phyloP scores from a whole-genome alignment of 2,329 filamentous ascomycete species.

The Parasarocladium wereldwijsianum region DNA sequence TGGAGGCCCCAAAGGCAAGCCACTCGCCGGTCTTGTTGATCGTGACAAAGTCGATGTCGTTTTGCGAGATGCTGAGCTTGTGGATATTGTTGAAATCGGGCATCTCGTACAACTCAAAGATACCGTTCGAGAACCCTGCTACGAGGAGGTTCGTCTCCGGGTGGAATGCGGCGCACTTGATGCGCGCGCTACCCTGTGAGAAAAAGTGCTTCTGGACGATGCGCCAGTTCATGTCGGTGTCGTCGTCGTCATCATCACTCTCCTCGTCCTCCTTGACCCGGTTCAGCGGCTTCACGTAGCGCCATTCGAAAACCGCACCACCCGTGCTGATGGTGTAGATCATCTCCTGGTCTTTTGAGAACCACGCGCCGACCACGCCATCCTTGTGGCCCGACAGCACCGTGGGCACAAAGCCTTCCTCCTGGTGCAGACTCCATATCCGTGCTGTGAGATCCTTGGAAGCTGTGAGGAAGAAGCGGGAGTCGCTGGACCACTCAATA shows the following conservation, averaged over 20 bases:
- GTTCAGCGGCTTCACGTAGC: slow-evolving; percentile 53
- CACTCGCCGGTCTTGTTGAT: slow-evolving; percentile 93
- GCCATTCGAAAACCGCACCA: slow-evolving; percentile 91
- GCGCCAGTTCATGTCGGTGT: slow-evolving; percentile 65
- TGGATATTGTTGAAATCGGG: slow-evolving; percentile 94
- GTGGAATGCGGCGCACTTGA: slow-evolving; percentile 86
- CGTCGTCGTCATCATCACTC: slow-evolving; percentile 41
- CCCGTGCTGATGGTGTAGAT: slow-evolving; percentile 97
- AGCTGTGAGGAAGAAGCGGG: slow-evolving; percentile 82
- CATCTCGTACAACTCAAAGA: slow-evolving; percentile 90
- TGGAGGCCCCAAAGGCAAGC: slow-evolving; percentile 92
- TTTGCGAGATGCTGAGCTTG: slow-evolving; percentile 84
- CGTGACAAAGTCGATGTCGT: slow-evolving; percentile 86
- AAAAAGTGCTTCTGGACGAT: slow-evolving; percentile 90
- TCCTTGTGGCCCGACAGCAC: slow-evolving; percentile 85
- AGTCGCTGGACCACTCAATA: slow-evolving; percentile 93
- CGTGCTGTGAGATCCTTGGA: slow-evolving; percentile 85
- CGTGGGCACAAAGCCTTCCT: slow-evolving; percentile 80
- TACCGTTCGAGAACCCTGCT: slow-evolving; percentile 84
- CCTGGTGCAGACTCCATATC: slow-evolving; percentile 84
- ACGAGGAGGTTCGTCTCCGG: slow-evolving; percentile 81
- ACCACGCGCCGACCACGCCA: slow-evolving; percentile 87
- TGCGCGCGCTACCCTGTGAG: slow-evolving; percentile 74
- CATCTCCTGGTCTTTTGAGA: slow-evolving; percentile 83
- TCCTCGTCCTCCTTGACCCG: slow-evolving; percentile 43